Evolutionary conservation across 169 alveolate species (phyloP).

Genomic region (Cardiosporidium cionae): DNA sequence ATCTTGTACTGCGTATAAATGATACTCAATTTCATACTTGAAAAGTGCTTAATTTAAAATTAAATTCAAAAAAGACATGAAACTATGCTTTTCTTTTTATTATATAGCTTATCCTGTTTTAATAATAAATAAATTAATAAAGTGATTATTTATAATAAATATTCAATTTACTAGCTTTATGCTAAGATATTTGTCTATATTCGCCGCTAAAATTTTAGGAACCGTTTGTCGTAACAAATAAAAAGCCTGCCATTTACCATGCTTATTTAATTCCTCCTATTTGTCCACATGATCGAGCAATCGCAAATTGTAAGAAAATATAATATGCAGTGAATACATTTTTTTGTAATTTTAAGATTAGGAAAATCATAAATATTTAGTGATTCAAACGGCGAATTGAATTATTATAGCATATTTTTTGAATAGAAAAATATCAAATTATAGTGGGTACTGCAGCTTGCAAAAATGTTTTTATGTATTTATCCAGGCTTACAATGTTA

Average conservation of each 20-base stretch:
- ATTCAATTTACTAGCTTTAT: no score
- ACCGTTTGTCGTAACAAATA: background rate
- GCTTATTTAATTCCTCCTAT: constrained; percentile 28
- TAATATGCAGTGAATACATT: background rate
- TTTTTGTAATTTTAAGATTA: no score
- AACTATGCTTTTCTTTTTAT: background rate
- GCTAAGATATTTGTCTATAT: no score
- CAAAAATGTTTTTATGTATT: background rate
- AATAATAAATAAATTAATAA: no score
- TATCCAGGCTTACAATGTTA: constrained; percentile 26
- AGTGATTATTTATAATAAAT: no score
- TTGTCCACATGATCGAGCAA: constrained; percentile 5
- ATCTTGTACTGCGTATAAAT: no score
- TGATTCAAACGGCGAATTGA: no score
- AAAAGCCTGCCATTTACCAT: constrained; percentile 12
- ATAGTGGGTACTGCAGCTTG: background rate
- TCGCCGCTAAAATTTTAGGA: background rate
- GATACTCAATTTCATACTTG: no score
- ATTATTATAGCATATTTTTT: no score
- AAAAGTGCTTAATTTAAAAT: no score
- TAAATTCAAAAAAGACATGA: background rate
- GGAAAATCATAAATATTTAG: no score
- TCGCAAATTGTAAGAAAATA: constrained; percentile 18
- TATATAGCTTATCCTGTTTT: no score
- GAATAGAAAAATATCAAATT: background rate